Conservation (phyloP, 176 grass and related monocot species). For the Carex myosuroides region DNA sequence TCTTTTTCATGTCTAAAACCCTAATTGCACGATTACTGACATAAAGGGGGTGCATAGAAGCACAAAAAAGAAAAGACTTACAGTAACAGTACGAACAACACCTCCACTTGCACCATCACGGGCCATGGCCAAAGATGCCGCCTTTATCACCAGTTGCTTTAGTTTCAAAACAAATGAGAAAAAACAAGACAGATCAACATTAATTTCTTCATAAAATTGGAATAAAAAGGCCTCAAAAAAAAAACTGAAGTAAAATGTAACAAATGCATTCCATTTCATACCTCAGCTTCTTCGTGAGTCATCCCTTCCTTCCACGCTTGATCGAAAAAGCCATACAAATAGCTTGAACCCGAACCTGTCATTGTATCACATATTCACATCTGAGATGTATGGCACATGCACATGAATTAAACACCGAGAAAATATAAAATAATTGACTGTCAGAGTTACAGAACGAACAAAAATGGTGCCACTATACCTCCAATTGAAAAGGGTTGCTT, state of each 20-base stretch:
- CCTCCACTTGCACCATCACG: conserved; percentile 90
- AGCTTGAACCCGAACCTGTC: conserved; percentile 84
- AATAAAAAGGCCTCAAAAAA: not conserved
- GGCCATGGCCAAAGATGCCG: conserved; percentile 84
- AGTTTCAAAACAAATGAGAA: conserved; percentile 1
- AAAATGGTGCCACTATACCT: conserved; percentile 33
- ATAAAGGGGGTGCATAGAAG: not conserved
- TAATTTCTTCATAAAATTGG: not conserved
- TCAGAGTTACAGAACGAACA: not conserved
- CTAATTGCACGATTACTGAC: not conserved
- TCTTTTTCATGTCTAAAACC: not conserved
- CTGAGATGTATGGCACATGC: not conserved
- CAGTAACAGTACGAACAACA: conserved; percentile 62
- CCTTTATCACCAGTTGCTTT: conserved; percentile 89
- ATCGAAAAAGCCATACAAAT: conserved; percentile 84
- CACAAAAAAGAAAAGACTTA: conserved; percentile 7
- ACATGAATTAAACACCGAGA: not conserved
- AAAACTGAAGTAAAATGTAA: not conserved
- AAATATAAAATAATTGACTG: not conserved
- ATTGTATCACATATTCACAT: conserved; percentile 11
- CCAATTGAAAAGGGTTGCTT: conserved; percentile 88
- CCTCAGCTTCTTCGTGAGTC: conserved; percentile 93
- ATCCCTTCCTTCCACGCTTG: conserved; percentile 95
- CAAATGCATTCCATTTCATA: conserved; percentile 16
- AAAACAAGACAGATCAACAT: not conserved